Evolutionary conservation across 1,139 yeast species (phyloP).

Genomic region (Sugiyamaella pinicola): DNA sequence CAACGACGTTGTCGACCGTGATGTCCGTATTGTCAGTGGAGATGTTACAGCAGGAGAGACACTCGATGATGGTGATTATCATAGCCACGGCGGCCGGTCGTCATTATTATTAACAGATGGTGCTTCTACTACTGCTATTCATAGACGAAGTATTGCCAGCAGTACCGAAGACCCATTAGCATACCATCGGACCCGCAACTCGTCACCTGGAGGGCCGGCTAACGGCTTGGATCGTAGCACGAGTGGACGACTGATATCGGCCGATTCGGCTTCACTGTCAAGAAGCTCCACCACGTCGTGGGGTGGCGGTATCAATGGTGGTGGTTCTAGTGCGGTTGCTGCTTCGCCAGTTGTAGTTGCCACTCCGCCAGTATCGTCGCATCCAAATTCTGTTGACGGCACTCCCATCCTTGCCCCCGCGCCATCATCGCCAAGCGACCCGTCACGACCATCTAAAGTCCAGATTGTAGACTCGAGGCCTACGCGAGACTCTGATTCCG

Average conservation of each 20-base stretch:
- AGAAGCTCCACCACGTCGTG: slow-evolving; percentile 12
- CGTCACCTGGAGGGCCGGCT: slow-evolving; percentile 8
- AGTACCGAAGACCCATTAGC: slow-evolving; percentile 10
- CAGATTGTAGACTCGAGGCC: slow-evolving; percentile 32
- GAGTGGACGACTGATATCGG: slow-evolving; percentile 7
- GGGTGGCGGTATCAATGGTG: neutral
- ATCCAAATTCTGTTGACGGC: neutral
- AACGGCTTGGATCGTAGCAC: neutral
- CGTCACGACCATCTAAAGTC: slow-evolving; percentile 27
- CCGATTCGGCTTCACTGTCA: slow-evolving; percentile 11
- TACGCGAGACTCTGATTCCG: slow-evolving; percentile 25
- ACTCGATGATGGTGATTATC: neutral
- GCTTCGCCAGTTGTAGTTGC: neutral
- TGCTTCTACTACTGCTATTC: slow-evolving; percentile 13
- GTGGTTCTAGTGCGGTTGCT: neutral
- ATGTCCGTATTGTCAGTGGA: no score
- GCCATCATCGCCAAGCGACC: slow-evolving; percentile 15
- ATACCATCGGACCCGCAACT: slow-evolving; percentile 9
- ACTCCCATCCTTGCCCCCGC: neutral
- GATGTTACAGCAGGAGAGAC: no score
- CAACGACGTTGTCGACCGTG: neutral
- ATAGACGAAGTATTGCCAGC: slow-evolving; percentile 14
- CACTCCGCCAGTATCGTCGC: no score
- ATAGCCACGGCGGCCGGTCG: neutral
- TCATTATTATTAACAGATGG: slow-evolving; percentile 9